Evolutionary conservation across 331 rosid species (phyloP).

Genomic region (Stylosanthes scabra): DNA sequence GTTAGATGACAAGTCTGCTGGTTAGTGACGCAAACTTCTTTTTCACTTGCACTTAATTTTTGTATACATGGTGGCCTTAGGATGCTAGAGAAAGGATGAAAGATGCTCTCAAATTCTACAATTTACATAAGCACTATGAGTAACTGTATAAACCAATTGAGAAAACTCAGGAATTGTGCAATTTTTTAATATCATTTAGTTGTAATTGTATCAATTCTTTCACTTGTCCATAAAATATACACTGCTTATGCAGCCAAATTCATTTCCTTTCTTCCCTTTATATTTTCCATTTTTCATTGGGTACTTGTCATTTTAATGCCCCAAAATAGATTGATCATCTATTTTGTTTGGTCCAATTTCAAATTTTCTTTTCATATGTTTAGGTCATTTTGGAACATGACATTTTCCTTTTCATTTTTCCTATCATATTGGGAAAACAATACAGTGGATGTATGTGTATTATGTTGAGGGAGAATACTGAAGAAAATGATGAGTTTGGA

Average conservation of each 20-base stretch:
- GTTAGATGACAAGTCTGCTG: slow-evolving; percentile 52
- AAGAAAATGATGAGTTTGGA: slow-evolving; percentile 14
- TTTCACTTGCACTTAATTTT: background rate
- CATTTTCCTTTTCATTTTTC: background rate
- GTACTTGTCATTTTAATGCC: background rate
- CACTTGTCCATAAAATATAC: background rate
- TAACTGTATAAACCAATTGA: background rate
- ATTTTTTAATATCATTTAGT: slow-evolving; percentile 19
- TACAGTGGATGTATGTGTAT: background rate
- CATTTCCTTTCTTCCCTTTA: background rate
- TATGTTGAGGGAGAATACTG: background rate
- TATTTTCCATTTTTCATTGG: background rate
- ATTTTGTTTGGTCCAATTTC: background rate
- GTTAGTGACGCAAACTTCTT: slow-evolving; percentile 47
- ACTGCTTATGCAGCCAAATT: slow-evolving; percentile 1
- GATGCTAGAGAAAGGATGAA: slow-evolving; percentile 16
- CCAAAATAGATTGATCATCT: background rate
- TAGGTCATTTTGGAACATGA: background rate
- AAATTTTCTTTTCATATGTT: slow-evolving; percentile 2
- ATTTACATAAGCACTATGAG: background rate
- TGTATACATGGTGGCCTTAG: slow-evolving; percentile 23
- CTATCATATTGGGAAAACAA: background rate
- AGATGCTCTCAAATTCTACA: slow-evolving; percentile 3
- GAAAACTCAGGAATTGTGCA: background rate
- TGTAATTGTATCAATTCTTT: background rate